Evolutionary conservation across 805 yeast genomes (phyloP).

Genomic region (Sungouiozyma intestinalis): DNA sequence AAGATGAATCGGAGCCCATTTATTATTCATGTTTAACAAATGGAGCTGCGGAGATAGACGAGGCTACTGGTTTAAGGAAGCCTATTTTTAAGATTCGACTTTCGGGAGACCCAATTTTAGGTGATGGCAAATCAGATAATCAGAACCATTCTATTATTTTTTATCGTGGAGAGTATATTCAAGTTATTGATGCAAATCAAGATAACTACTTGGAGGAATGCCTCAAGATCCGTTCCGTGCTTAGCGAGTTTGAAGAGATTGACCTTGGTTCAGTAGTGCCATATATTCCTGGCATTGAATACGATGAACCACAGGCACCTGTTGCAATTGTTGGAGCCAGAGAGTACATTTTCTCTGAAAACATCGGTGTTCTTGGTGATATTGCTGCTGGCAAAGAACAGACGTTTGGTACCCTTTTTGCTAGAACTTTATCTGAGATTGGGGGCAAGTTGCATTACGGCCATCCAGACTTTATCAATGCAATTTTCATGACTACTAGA

Average conservation of each 20-base stretch:
- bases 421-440: constrained; percentile 84
- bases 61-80: constrained; percentile 47
- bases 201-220: constrained; percentile 94
- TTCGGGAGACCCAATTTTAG: constrained; percentile 89
- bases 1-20: constrained; percentile 19
- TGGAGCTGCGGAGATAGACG: constrained; percentile 44
- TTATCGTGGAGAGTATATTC: constrained; percentile 89
- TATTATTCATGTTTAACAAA: constrained; percentile 62
- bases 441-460: constrained; percentile 95
- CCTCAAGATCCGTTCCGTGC: constrained; percentile 73
- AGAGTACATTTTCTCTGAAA: constrained; percentile 89
- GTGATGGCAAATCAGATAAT: constrained; percentile 95
- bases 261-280: constrained; percentile 41
- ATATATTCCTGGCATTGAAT: constrained; percentile 48
- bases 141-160: constrained; percentile 83
- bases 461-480: constrained; percentile 91
- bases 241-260: constrained; percentile 86
- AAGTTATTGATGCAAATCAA: constrained; percentile 92
- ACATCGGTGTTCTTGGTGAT: constrained; percentile 86
- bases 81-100: constrained; percentile 60
- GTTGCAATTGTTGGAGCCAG: constrained; percentile 94
- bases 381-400: constrained; percentile 97
- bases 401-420: constrained; percentile 92
- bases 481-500: constrained; percentile 84
- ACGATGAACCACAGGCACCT: constrained; percentile 53